A percentile compares a stretch with the other conserved stretches of the same genome.
phyloP scores from a whole-genome alignment of 1,284 basidiomycete genomes.

The Laetiporus sulphureus region DNA sequence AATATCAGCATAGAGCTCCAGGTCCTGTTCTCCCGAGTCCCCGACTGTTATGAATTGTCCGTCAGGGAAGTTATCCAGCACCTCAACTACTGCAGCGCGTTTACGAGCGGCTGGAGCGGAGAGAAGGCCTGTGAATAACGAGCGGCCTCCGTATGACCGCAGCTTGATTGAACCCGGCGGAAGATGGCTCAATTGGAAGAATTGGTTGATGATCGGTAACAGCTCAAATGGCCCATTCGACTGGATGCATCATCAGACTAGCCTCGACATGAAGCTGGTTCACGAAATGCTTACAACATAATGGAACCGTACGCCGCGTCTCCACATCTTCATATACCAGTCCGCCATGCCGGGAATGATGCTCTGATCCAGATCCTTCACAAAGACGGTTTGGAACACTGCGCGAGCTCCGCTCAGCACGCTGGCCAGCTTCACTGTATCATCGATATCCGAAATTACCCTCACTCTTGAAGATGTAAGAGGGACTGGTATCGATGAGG shows the following conservation, averaged over 20 bases:
- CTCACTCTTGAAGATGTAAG: conserved; percentile 56
- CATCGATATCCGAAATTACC: conserved; percentile 91
- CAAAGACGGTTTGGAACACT: conserved; percentile 77
- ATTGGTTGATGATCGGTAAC: conserved; percentile 74
- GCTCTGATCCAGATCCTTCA: conserved; percentile 68
- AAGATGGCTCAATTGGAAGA: conserved; percentile 65
- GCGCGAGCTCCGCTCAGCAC: conserved; percentile 68
- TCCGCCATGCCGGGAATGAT: conserved; percentile 82
- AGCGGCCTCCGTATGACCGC: conserved; percentile 77
- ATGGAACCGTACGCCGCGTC: conserved; percentile 70
- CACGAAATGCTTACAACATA: conserved; percentile 62
- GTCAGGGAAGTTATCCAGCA: conserved; percentile 71
- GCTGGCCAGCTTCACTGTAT: conserved; percentile 82
- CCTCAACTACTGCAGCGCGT: conserved; percentile 67
- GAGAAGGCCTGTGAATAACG: conserved; percentile 70
- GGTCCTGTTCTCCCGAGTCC: conserved; percentile 85
- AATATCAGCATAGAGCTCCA: conserved; percentile 75
- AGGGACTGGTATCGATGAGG: conserved; percentile 36
- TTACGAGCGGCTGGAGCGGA: conserved; percentile 77
- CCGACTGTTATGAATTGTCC: conserved; percentile 80
- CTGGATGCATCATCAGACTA: conserved; percentile 29
- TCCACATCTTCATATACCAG: conserved; percentile 72
- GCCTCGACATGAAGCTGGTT: neutral
- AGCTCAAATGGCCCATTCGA: conserved; percentile 88
- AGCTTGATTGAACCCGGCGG: conserved; percentile 69